Evolutionary conservation across 768 basidiomycete genomes (phyloP), one percentile per base, ranked within the genome.

Genomic region (Boletus vinaceobasis): DNA sequence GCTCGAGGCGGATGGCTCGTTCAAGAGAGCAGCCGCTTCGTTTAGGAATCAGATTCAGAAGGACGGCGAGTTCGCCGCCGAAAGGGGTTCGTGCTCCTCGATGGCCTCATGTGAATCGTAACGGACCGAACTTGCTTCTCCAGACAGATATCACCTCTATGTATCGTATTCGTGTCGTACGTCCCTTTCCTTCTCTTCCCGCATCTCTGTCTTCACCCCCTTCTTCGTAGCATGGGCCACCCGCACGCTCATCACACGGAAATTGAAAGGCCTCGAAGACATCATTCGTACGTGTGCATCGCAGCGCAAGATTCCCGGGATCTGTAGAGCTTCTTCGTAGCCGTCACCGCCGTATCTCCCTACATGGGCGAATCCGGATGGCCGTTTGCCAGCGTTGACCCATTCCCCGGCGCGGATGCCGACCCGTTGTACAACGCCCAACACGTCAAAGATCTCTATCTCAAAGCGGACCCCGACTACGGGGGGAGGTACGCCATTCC

Each of bases 91-190:
- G 79, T 68, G 5, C n/a, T 14, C 8, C 15, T 37, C 31, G 4
- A 26, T 19, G 7, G 19, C 14, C 13, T 13, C 15, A 17, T 35
- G 2, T 7, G 26, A 19, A 36, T 3, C 36, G 6, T 23, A 1
- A 5, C 17, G 5, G 10, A n/a, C 29, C 50, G 19, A 48, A 29
- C 10, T 11, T 21, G 43, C 38, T 6, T 52, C 26, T 49, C 48
- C 43, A 93, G 93, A 85, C 56, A 86, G 95, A 43, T 98, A 98
- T 69, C 90, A 90, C 61, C 89, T 96, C 60, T 96, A 91, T 63
- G 90, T 97, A 54, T 89, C 88, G 5, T 84, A 85, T 59, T 84
- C 88, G 2, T 98, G 93, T 64, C 93, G 89, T 91, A 59, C 68
- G 87, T 61, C 35, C 27, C 4, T 1, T 19, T 4, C 11, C 9